phyloP scores from a whole-genome alignment of 768 basidiomycete species.

The Leccinellum albellum region DNA sequence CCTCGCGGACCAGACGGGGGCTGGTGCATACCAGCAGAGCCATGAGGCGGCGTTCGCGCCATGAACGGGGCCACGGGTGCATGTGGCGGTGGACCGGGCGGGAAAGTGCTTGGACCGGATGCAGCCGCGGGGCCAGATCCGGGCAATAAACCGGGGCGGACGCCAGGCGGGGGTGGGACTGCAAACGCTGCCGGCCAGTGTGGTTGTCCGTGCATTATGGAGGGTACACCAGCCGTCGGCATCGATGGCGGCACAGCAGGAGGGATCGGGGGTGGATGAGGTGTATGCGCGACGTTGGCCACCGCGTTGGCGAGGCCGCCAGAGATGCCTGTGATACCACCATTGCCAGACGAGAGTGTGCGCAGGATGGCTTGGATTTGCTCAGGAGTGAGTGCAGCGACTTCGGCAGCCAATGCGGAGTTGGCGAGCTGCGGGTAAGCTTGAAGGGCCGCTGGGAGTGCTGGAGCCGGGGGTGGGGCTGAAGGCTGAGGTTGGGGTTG shows the following conservation, averaged over 20 bases:
- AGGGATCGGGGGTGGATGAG: slow-evolving; percentile 2
- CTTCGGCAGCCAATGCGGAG: slow-evolving; percentile 61
- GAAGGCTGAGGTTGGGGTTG: slow-evolving; percentile 8
- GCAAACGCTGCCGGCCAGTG: slow-evolving; percentile 26
- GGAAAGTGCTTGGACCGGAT: slow-evolving; percentile 1
- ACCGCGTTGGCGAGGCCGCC: slow-evolving; percentile 26
- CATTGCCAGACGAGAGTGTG: slow-evolving; percentile 45
- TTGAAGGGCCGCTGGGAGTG: slow-evolving; percentile 24
- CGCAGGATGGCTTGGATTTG: slow-evolving; percentile 69
- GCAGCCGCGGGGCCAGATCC: not conserved
- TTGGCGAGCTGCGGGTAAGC: slow-evolving; percentile 39
- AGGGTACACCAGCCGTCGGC: not conserved
- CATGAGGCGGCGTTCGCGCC: slow-evolving; percentile 21
- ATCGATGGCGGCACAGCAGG: slow-evolving; percentile 9
- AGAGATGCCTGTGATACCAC: slow-evolving; percentile 31
- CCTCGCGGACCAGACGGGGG: slow-evolving; percentile 26
- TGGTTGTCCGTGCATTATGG: slow-evolving; percentile 13
- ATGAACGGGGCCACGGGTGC: slow-evolving; percentile 13
- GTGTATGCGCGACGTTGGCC: slow-evolving; percentile 18
- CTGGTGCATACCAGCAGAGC: slow-evolving; percentile 15
- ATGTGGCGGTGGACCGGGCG: slow-evolving; percentile 5
- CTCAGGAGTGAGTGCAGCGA: slow-evolving; percentile 71
- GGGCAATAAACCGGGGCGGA: slow-evolving; percentile 1
- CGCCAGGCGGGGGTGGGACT: slow-evolving; percentile 15
- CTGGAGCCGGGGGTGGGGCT: slow-evolving; percentile 11